A percentile compares a stretch with the other conserved stretches of the same genome.
Evolutionary conservation across 2,329 filamentous ascomycete species (phyloP).

Genomic region (Amauroascus niger): DNA sequence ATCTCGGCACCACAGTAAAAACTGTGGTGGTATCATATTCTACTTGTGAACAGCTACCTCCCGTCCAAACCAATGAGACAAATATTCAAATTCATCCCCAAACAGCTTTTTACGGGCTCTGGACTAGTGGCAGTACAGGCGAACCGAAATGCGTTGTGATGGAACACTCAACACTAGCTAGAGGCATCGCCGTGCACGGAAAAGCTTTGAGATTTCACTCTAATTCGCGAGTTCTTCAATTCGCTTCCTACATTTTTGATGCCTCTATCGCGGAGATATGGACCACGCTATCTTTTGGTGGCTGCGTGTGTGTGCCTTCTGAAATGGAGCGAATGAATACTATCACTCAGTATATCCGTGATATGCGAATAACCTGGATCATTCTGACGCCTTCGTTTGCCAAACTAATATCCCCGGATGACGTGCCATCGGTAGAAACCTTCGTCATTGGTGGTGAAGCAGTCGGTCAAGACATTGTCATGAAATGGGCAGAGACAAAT

Average conservation of each 20-base stretch:
- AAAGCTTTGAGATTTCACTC: background rate
- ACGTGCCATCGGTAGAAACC: slow-evolving; percentile 29
- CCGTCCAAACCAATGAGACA: background rate
- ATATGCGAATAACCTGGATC: slow-evolving; percentile 41
- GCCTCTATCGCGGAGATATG: slow-evolving; percentile 30
- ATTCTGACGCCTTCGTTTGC: slow-evolving; percentile 51
- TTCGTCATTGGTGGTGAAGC: slow-evolving; percentile 31
- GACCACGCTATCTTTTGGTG: slow-evolving; percentile 28
- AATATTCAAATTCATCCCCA: background rate
- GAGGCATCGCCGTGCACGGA: slow-evolving; percentile 21
- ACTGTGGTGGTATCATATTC: background rate
- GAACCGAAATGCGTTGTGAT: slow-evolving; percentile 47
- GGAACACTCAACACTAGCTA: slow-evolving; percentile 42
- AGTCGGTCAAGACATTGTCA: slow-evolving; percentile 22
- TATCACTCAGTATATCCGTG: slow-evolving; percentile 37
- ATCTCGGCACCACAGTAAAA: background rate
- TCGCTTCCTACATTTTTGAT: slow-evolving; percentile 37
- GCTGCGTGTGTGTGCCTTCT: slow-evolving; percentile 36
- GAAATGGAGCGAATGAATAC: slow-evolving; percentile 36
- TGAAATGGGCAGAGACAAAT: slow-evolving; percentile 26
- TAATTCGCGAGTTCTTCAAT: slow-evolving; percentile 26
- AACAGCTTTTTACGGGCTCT: background rate
- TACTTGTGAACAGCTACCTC: background rate
- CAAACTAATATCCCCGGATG: slow-evolving; percentile 26
- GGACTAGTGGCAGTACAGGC: slow-evolving; percentile 13